Conservation (phyloP, 208 protist genomes). For the Endotrypanum monterogeii region DNA sequence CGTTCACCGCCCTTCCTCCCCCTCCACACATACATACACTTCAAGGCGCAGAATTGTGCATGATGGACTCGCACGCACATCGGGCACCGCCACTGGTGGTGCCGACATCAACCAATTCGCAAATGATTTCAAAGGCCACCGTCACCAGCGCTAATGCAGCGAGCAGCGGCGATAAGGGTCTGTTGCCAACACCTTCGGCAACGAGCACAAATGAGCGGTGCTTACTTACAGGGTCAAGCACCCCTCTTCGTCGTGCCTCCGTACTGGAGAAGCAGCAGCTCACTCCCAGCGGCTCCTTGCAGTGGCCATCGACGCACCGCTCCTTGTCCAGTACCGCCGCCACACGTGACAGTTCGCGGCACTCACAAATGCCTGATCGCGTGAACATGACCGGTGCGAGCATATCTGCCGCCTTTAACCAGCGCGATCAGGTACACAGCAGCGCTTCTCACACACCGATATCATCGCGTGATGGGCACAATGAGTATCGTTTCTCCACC, state of each 20-base stretch:
- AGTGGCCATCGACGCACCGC: slow-evolving; percentile 47
- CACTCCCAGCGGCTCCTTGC: slow-evolving; percentile 33
- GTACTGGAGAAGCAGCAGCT: slow-evolving; percentile 28
- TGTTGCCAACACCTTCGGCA: neutral
- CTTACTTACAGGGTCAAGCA: slow-evolving; percentile 2
- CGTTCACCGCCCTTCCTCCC: neutral
- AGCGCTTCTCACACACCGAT: slow-evolving; percentile 26
- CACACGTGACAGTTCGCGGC: slow-evolving; percentile 42
- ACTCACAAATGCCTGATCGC: slow-evolving; percentile 22
- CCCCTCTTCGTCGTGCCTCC: slow-evolving; percentile 22
- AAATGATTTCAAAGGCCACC: slow-evolving; percentile 21
- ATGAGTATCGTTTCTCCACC: slow-evolving; percentile 10
- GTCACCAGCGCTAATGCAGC: slow-evolving; percentile 22
- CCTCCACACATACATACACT: too few relatives aligned
- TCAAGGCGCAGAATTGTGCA: neutral
- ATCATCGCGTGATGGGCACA: slow-evolving; percentile 19
- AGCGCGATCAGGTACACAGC: slow-evolving; percentile 14
- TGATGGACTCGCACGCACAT: slow-evolving; percentile 4
- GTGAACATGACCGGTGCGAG: slow-evolving; percentile 10
- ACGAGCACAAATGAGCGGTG: neutral
- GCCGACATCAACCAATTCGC: slow-evolving; percentile 2
- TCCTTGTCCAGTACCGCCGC: slow-evolving; percentile 38
- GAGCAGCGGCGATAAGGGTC: slow-evolving; percentile 14
- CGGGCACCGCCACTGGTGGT: slow-evolving; percentile 11
- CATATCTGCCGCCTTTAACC: neutral